phyloP scores from a whole-genome alignment of 1,139 yeast species.

The Blastobotrys petasosporus region DNA sequence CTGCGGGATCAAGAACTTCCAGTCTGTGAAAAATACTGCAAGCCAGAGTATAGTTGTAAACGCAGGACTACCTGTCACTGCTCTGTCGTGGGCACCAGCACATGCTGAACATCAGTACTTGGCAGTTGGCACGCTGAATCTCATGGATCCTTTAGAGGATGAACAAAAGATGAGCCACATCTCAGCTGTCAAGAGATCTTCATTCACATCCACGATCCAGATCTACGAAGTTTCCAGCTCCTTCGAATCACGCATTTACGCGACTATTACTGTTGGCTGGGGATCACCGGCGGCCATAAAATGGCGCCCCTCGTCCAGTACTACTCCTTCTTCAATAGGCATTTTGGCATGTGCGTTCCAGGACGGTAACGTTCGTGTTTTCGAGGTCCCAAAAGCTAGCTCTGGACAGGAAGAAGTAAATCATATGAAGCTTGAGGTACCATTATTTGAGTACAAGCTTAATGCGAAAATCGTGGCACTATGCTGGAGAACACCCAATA shows the following conservation, averaged over 20 bases:
- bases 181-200: slow-evolving; percentile 18
- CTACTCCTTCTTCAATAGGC: slow-evolving; percentile 30
- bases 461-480: slow-evolving; percentile 43
- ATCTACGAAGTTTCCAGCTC: slow-evolving; percentile 16
- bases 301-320: slow-evolving; percentile 41
- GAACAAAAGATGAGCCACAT: slow-evolving; percentile 17
- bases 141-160: slow-evolving; percentile 37
- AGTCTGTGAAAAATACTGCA: background rate
- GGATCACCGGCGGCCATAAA: slow-evolving; percentile 52
- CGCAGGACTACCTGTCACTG: slow-evolving; percentile 25
- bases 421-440: slow-evolving; percentile 20
- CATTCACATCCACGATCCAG: slow-evolving; percentile 22
- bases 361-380: slow-evolving; percentile 56
- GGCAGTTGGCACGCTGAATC: slow-evolving; percentile 53
- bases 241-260: slow-evolving; percentile 21
- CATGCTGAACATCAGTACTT: slow-evolving; percentile 37
- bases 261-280: slow-evolving; percentile 40
- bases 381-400: slow-evolving; percentile 32
- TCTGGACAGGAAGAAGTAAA: no score
- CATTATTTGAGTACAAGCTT: slow-evolving; percentile 32
- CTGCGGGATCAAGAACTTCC: background rate
- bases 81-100: slow-evolving; percentile 30
- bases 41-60: slow-evolving; percentile 21
- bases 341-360: slow-evolving; percentile 52
- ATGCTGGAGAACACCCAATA: slow-evolving; percentile 48